A percentile compares a stretch with the other conserved stretches of the same genome.
Conservation (phyloP, 352 stramenopile genomes). For the Globisporangium nodosum region DNA sequence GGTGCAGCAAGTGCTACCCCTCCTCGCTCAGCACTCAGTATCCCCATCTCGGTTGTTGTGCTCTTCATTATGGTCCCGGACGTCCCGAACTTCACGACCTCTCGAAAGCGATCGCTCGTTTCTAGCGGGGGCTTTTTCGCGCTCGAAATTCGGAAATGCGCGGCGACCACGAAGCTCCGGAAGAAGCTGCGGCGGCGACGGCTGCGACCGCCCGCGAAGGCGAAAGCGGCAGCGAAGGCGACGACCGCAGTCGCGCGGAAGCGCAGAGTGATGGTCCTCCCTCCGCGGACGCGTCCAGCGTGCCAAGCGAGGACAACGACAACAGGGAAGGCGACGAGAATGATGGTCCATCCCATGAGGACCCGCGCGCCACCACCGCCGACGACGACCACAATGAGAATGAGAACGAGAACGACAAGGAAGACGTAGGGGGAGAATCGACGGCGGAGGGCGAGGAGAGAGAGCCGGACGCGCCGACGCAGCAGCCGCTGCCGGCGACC, state of each 20-base stretch:
- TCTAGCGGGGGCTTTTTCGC: not conserved
- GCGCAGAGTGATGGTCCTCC: not conserved
- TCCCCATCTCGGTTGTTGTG: too few species aligned
- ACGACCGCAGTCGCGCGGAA: not conserved
- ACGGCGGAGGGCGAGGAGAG: not conserved
- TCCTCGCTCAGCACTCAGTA: too few species aligned
- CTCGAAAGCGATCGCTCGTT: too few species aligned
- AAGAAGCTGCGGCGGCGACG: not conserved
- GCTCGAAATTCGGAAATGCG: constrained; percentile 1
- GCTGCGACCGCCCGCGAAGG: not conserved
- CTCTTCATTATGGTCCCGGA: too few species aligned
- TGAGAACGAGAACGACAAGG: not conserved
- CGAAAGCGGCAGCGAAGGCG: not conserved
- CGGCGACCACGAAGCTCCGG: not conserved
- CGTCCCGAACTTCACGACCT: too few species aligned
- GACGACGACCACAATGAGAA: not conserved
- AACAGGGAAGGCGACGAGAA: not conserved
- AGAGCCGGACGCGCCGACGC: not conserved
- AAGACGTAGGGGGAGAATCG: not conserved
- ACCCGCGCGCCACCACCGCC: not conserved
- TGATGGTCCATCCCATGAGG: not conserved
- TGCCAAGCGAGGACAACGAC: not conserved
- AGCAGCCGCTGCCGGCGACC: not conserved
- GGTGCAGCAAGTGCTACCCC: too few species aligned
- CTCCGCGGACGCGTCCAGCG: not conserved